Evolutionary conservation across 139 green algal genomes (phyloP).

Genomic region (Chlorella sp.): DNA sequence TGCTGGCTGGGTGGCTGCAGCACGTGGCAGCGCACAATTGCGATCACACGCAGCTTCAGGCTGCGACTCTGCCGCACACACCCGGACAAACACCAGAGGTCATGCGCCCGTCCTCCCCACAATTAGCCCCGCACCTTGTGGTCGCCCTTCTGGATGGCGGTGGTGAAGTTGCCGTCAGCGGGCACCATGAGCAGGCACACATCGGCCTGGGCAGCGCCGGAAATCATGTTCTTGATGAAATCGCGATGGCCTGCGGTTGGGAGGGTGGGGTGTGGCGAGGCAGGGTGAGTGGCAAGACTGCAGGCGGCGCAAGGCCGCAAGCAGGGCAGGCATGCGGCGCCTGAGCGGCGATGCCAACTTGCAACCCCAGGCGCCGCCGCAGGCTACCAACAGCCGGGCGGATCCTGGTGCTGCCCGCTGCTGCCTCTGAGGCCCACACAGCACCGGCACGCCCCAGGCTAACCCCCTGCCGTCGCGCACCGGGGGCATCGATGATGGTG

Average conservation of each 20-base stretch:
- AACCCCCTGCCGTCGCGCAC: conserved; percentile 22
- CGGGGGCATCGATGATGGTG: conserved; percentile 96
- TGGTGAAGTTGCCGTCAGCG: conserved; percentile 95
- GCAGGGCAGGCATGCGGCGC: neutral
- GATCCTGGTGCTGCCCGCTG: neutral
- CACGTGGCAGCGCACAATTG: no score
- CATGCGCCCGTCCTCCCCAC: no score
- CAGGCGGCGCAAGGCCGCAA: neutral
- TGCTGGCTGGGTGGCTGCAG: no score
- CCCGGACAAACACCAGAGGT: no score
- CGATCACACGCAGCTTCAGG: no score
- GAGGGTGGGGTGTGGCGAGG: neutral
- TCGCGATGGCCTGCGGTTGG: conserved; percentile 87
- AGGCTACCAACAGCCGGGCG: no score
- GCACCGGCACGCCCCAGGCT: neutral
- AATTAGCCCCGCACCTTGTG: conserved; percentile 83
- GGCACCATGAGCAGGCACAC: conserved; percentile 90
- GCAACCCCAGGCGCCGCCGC: neutral
- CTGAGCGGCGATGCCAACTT: neutral
- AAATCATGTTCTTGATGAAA: conserved; percentile 99
- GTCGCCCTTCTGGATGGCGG: conserved; percentile 97
- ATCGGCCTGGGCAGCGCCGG: conserved; percentile 93
- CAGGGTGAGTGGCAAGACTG: neutral
- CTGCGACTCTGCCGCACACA: no score
- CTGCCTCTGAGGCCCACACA: neutral